These are phyloP conservation scores for Paecilomyces dactylethromorphus DNA, from an alignment of 2,329 filamentous ascomycete genomes.

Conservation along the genomic window DNA sequence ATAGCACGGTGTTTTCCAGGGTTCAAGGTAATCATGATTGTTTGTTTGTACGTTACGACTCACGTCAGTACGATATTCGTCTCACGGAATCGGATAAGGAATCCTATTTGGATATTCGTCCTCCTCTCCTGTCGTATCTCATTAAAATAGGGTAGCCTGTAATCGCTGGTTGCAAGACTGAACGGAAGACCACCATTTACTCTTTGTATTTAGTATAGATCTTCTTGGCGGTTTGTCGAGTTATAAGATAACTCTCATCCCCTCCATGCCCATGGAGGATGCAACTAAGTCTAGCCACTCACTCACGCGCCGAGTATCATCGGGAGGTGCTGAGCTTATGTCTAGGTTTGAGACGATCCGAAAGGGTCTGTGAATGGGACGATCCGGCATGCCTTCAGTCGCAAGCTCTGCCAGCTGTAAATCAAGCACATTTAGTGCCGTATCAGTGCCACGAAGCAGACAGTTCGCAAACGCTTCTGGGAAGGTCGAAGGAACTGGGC, in stretches of 20 bases:
- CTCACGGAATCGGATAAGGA: neutral
- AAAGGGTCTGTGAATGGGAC: neutral
- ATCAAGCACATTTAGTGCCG: constrained; percentile 10
- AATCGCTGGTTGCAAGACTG: neutral
- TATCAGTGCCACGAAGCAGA: constrained; percentile 12
- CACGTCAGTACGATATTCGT: constrained; percentile 15
- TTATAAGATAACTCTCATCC: constrained; percentile 9
- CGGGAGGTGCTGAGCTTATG: neutral
- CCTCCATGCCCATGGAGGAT: constrained; percentile 17
- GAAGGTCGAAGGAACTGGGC: constrained; percentile 15
- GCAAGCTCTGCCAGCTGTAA: constrained; percentile 10
- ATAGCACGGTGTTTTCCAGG: constrained; percentile 3
- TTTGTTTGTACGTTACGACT: constrained; percentile 16
- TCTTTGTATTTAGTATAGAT: neutral
- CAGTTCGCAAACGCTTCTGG: constrained; percentile 16
- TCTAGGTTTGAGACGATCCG: neutral
- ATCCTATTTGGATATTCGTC: neutral
- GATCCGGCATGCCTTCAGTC: neutral
- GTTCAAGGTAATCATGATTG: constrained; percentile 5
- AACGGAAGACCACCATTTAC: neutral
- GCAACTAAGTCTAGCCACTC: constrained; percentile 16
- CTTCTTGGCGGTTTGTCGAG: neutral
- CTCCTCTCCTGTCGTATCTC: neutral
- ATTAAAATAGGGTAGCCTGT: neutral
- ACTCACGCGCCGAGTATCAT: constrained; percentile 2